These are phyloP conservation scores for Phlyctochytrium arcticum DNA, from an alignment of 192 early-diverging fungal genomes.

Conservation along the genomic window DNA sequence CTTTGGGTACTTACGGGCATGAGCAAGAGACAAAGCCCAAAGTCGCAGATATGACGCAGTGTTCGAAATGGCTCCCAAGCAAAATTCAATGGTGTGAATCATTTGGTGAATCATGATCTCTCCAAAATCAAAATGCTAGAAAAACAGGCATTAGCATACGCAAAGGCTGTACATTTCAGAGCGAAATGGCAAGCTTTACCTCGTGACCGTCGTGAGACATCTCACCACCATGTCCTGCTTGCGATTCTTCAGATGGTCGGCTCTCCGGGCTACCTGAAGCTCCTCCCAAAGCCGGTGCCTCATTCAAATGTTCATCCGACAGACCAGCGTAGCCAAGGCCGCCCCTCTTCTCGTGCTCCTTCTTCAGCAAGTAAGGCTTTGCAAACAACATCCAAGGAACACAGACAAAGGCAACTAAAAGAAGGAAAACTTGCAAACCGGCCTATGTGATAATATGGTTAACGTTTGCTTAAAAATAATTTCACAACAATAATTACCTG, in stretches of 20 bases:
- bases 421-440: constrained; percentile 71
- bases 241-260: constrained; percentile 9
- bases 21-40: constrained; percentile 97
- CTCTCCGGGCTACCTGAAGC: neutral
- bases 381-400: constrained; percentile 97
- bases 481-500: constrained; percentile 51
- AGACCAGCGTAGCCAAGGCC: constrained; percentile 60
- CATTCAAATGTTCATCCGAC: constrained; percentile 23
- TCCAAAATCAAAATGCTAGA: constrained; percentile 84
- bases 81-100: constrained; percentile 99
- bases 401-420: constrained; percentile 80
- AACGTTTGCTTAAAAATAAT: neutral
- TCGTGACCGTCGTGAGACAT: constrained; percentile 31
- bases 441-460: constrained; percentile 31
- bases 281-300: neutral
- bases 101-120: constrained; percentile 96
- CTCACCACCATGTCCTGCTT: constrained; percentile 33
- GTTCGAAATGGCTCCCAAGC: constrained; percentile 92
- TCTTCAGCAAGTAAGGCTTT: constrained; percentile 84
- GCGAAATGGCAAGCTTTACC: neutral
- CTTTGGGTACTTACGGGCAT: constrained; percentile 81
- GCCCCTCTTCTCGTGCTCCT: constrained; percentile 61
- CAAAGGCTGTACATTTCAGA: neutral
- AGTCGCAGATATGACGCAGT: constrained; percentile 98
- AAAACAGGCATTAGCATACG: neutral